Percentiles rank a stretch among this genome's conserved stretches.
Conservation (phyloP, 768 basidiomycete genomes). For the Saitozyma podzolica region DNA sequence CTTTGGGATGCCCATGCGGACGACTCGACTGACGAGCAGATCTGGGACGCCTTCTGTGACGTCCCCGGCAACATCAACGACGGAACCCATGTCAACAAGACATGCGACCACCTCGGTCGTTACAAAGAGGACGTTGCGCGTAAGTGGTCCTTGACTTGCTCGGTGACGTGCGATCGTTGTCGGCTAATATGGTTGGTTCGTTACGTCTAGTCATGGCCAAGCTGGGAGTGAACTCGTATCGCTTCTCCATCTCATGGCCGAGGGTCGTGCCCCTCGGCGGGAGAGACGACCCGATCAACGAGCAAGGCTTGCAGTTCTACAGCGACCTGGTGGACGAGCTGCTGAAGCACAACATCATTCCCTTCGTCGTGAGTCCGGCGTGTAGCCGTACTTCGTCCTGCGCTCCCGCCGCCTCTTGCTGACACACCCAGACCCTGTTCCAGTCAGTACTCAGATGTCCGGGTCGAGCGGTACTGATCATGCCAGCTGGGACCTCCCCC, state of each 20-base stretch:
- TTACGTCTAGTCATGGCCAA: slow-evolving; percentile 56
- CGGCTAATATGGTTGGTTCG: not conserved
- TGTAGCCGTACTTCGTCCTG: slow-evolving; percentile 2
- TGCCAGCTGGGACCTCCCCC: slow-evolving; percentile 69
- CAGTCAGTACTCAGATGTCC: slow-evolving; percentile 5
- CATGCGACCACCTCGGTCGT: slow-evolving; percentile 68
- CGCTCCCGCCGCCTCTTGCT: not conserved
- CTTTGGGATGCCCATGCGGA: not conserved
- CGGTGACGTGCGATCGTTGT: not conserved
- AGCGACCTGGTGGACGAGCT: slow-evolving; percentile 69
- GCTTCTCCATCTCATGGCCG: slow-evolving; percentile 76
- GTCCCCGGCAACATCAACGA: slow-evolving; percentile 69
- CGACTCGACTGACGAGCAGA: slow-evolving; percentile 10
- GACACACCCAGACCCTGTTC: slow-evolving; percentile 39
- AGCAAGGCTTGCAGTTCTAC: slow-evolving; percentile 69
- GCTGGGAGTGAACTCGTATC: slow-evolving; percentile 71
- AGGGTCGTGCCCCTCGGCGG: slow-evolving; percentile 70
- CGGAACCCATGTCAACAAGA: slow-evolving; percentile 67
- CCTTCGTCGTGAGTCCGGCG: slow-evolving; percentile 43
- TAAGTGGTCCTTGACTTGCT: slow-evolving; percentile 12
- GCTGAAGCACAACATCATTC: slow-evolving; percentile 63
- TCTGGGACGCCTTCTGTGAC: slow-evolving; percentile 74
- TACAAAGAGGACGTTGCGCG: slow-evolving; percentile 56
- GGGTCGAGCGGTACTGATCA: slow-evolving; percentile 32
- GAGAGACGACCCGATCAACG: slow-evolving; percentile 70